Evolutionary conservation across 352 stramenopile species (phyloP), one percentile per base, ranked within the genome.

Genomic region (Phytopythium kandeliae): DNA sequence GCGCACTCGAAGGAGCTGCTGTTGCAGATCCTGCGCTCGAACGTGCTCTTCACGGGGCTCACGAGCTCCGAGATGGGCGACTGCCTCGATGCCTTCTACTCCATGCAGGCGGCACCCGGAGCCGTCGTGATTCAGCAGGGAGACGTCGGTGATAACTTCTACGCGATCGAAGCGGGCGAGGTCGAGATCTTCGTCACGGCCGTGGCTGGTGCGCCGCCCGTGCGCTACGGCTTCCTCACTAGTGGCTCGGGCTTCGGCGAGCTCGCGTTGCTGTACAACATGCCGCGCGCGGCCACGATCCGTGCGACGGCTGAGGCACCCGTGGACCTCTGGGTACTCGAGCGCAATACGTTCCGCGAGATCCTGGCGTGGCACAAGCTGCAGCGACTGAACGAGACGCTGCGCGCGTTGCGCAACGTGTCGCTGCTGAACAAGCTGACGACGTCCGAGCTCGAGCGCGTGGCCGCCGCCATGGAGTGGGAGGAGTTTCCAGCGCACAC

Each of bases 191-290:
- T 92, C 21, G 81, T 92, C 9, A 54, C 74, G 12, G 62, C 78
- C 1, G 69, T 69, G 22, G 66, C 65, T 10, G 82, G 74, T 8
- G 57, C 69, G 19, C 64, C 63, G 4, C 72, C 74, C 0, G 88
- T 92, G 48, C 78, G 80, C 19, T 92, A 88, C 51, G 81, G 81
- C 9, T 79, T 74, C 22, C 58, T 92, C 12, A 59, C 59, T 24
- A 46, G 76, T 0, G 78, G 81, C 5, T 65, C 85, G 62, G 81
- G 89, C 6, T 99, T 99, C 72, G 97, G 97, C 26, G 97, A 99
- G 61, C 64, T 99, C 1, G 96, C 96, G 5, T 67, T 99, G 41
- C 77, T 99, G 57, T 99, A 98, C 68, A 98, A 98, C 58, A 87
- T 91, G 67, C 96, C 96, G 10, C 78, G 96, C 47, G 95, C 96